A percentile compares a stretch with the other conserved stretches of the same genome.
phyloP scores from a whole-genome alignment of 2,329 filamentous ascomycete species.

The Teratosphaeria nubilosa region DNA sequence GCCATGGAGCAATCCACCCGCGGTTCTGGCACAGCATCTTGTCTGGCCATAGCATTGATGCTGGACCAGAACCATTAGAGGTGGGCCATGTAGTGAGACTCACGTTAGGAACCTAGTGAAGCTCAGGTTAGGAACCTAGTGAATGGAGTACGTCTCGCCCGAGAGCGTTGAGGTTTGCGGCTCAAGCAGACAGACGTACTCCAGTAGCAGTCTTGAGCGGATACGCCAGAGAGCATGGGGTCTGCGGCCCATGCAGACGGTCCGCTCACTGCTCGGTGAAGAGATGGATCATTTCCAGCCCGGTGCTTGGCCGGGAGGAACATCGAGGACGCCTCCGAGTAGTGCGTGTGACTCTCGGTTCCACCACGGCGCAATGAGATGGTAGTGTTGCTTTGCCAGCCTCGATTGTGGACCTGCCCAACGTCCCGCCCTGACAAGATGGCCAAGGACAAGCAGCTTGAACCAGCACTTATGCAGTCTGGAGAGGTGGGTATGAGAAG shows the following conservation, averaged over 20 bases:
- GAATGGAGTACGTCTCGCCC: neutral
- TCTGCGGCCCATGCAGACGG: neutral
- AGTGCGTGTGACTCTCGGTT: neutral
- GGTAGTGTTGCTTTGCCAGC: neutral
- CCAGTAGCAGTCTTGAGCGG: neutral
- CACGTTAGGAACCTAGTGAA: neutral
- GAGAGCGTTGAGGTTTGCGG: neutral
- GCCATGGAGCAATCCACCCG: neutral
- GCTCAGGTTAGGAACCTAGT: neutral
- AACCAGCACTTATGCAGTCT: neutral
- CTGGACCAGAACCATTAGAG: neutral
- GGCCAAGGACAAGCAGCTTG: neutral
- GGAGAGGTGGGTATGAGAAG: neutral
- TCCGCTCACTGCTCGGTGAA: neutral
- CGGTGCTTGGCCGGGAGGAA: neutral
- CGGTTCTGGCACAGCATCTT: neutral
- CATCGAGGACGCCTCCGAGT: neutral
- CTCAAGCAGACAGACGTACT: neutral
- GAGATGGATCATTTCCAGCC: neutral
- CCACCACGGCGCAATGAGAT: neutral
- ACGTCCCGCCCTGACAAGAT: neutral
- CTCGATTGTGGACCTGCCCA: neutral
- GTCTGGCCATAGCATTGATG: neutral
- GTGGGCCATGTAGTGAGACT: neutral
- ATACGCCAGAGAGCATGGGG: neutral